Evolutionary conservation across 148 eudicot species (phyloP).

Genomic region (Heliamphora exappendiculata): DNA sequence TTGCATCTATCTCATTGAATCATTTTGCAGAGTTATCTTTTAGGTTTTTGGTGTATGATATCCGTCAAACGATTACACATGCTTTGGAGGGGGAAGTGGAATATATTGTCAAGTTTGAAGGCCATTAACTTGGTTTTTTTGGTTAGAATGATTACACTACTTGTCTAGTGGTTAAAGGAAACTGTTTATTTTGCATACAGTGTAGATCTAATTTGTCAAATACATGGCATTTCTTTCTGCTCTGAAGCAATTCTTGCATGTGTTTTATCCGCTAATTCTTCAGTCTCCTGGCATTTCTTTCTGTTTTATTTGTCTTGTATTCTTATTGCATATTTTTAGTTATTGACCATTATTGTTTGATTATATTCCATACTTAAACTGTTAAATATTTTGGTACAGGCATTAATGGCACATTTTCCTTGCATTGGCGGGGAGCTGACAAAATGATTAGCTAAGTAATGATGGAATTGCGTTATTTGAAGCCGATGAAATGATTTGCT

Average conservation of each 20-base stretch:
- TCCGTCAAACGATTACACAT: not conserved
- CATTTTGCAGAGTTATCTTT: not conserved
- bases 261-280: not conserved
- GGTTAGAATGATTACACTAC: not conserved
- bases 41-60: not conserved
- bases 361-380: not conserved
- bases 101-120: not conserved
- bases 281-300: not conserved
- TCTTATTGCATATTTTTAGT: not conserved
- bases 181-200: not conserved
- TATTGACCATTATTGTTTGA: not conserved
- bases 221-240: not conserved
- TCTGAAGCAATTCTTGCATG: not conserved
- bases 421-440: not conserved
- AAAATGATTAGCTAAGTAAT: not conserved
- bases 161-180: not conserved
- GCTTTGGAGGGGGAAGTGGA: not conserved
- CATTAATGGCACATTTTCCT: not conserved
- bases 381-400: not conserved
- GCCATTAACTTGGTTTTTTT: not conserved
- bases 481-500: not conserved
- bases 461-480: not conserved
- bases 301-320: not conserved
- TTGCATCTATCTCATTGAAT: not conserved
- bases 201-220: not conserved